Percentiles rank a stretch among this genome's conserved stretches.
phyloP scores from a whole-genome alignment of 768 basidiomycete genomes.

The Rhizopogon vesiculosus region DNA sequence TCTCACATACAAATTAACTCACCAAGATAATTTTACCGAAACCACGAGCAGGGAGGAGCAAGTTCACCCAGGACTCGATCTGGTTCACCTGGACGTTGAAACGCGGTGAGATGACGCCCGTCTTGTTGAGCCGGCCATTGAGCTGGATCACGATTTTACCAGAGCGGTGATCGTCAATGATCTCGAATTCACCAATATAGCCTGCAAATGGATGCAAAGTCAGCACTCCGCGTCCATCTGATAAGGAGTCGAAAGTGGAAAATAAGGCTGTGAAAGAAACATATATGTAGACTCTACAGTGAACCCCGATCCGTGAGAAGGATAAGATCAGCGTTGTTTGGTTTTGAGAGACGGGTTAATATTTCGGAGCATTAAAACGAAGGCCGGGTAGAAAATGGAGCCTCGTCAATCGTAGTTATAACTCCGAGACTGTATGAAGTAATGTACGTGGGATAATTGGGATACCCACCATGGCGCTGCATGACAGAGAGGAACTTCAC shows the following conservation, averaged over 20 bases:
- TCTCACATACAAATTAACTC: slow-evolving; percentile 21
- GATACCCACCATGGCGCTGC: slow-evolving; percentile 90
- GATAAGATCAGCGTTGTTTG: slow-evolving; percentile 42
- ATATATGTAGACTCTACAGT: slow-evolving; percentile 27
- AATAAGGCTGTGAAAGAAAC: neutral
- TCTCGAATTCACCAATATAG: slow-evolving; percentile 98
- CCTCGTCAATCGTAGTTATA: slow-evolving; percentile 84
- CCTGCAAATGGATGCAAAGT: slow-evolving; percentile 41
- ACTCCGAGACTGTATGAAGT: slow-evolving; percentile 54
- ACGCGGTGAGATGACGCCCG: slow-evolving; percentile 99
- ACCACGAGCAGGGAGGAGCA: slow-evolving; percentile 91
- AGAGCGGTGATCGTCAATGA: slow-evolving; percentile 97
- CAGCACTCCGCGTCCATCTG: slow-evolving; percentile 30
- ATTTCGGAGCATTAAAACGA: slow-evolving; percentile 86
- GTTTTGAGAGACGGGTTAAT: slow-evolving; percentile 55
- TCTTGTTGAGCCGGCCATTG: slow-evolving; percentile 98
- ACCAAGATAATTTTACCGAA: slow-evolving; percentile 97
- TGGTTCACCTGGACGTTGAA: slow-evolving; percentile 93
- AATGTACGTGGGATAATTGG: slow-evolving; percentile 14
- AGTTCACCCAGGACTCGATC: slow-evolving; percentile 96
- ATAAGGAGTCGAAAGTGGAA: slow-evolving; percentile 22
- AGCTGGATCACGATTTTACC: slow-evolving; percentile 98
- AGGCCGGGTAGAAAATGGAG: slow-evolving; percentile 50
- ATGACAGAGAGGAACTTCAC: slow-evolving; percentile 97
- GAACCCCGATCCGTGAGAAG: slow-evolving; percentile 19